These are phyloP conservation scores for Salix caprea DNA, from an alignment of 345 rosid species.

Conservation along the genomic window DNA sequence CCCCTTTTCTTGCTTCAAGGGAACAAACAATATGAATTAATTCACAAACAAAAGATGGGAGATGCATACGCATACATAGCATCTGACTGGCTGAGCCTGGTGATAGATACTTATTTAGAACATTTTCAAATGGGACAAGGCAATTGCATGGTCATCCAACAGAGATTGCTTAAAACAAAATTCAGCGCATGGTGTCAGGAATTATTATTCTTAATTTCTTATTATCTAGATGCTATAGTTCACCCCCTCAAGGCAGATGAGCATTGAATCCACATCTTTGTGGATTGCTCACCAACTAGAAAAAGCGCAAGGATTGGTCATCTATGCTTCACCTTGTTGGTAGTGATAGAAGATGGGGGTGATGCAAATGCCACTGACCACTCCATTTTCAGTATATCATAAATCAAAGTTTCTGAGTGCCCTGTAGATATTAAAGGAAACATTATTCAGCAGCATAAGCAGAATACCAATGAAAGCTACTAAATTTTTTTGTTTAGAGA, in stretches of 20 bases:
- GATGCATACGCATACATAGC: neutral
- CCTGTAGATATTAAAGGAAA: slow-evolving; percentile 42
- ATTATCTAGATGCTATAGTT: neutral
- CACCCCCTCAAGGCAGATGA: neutral
- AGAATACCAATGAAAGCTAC: neutral
- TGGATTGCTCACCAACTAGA: neutral
- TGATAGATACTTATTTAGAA: neutral
- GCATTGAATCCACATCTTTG: neutral
- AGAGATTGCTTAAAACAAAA: neutral
- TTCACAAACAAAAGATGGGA: neutral
- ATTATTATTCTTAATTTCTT: neutral
- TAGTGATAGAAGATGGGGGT: slow-evolving; percentile 62
- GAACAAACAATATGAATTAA: neutral
- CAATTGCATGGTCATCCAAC: neutral
- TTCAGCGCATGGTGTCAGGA: no score
- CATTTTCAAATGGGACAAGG: neutral
- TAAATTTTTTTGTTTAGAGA: neutral
- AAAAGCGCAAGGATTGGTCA: neutral
- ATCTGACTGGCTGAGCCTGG: neutral
- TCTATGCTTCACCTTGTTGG: slow-evolving; percentile 52
- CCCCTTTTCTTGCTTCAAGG: neutral
- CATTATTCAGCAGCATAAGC: neutral
- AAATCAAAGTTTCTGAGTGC: slow-evolving; percentile 79
- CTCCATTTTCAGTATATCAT: slow-evolving; percentile 65
- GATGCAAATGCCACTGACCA: slow-evolving; percentile 81